Conservation (phyloP, 2,329 filamentous ascomycete genomes). For the Monosporascus sp. region DNA sequence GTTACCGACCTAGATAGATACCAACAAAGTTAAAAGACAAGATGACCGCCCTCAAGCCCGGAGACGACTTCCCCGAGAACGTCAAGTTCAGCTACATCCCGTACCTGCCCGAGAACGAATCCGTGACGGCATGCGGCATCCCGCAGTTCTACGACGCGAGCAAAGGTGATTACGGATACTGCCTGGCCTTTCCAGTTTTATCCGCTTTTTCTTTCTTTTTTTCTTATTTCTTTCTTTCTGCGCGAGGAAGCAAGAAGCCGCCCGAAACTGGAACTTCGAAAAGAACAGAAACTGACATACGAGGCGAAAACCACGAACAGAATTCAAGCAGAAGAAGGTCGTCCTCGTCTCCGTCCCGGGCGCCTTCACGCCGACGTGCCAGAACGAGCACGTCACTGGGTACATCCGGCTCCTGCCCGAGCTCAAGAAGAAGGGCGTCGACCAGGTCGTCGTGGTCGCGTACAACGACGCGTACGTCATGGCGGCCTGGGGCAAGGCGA, state of each 20-base stretch:
- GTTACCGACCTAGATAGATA: neutral
- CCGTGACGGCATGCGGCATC: constrained; percentile 71
- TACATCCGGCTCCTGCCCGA: constrained; percentile 68
- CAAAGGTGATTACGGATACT: constrained; percentile 45
- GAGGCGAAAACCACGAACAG: constrained; percentile 24
- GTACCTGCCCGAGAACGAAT: constrained; percentile 62
- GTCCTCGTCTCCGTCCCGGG: constrained; percentile 55
- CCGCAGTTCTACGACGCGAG: constrained; percentile 75
- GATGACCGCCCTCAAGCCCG: constrained; percentile 67
- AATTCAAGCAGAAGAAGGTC: constrained; percentile 52
- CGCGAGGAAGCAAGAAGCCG: neutral
- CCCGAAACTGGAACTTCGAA: neutral
- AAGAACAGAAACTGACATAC: neutral
- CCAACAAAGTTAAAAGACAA: constrained; percentile 9
- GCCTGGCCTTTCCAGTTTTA: constrained; percentile 7
- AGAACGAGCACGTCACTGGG: constrained; percentile 72
- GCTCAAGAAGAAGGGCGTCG: constrained; percentile 75
- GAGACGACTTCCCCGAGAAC: constrained; percentile 76
- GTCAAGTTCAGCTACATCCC: constrained; percentile 82
- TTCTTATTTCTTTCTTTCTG: neutral
- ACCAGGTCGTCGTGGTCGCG: constrained; percentile 74
- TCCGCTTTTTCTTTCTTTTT: neutral
- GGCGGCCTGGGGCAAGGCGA: constrained; percentile 87
- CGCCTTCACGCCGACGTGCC: constrained; percentile 85
- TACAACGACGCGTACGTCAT: constrained; percentile 85